phyloP scores from a whole-genome alignment of 208 protist species.

The Trypanosoma lewisi region DNA sequence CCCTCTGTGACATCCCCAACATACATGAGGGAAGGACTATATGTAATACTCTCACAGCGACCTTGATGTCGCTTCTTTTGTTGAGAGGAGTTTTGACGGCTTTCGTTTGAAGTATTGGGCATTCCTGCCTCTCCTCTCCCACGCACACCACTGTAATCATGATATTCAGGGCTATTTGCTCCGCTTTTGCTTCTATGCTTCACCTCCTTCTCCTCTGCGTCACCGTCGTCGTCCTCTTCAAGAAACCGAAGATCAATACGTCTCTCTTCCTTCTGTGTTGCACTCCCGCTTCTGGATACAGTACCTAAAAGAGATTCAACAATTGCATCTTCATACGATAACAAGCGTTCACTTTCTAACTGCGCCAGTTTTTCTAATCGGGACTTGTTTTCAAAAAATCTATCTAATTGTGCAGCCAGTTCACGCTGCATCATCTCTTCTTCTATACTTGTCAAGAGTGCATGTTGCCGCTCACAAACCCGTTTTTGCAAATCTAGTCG shows the following conservation, averaged over 20 bases:
- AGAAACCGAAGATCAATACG: slow-evolving; percentile 21
- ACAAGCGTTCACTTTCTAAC: background rate
- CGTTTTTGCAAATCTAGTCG: slow-evolving; percentile 28
- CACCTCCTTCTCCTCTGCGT: background rate
- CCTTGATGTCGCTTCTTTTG: slow-evolving; percentile 10
- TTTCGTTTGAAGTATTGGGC: background rate
- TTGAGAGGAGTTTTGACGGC: background rate
- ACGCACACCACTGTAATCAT: background rate
- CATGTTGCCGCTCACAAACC: slow-evolving; percentile 10
- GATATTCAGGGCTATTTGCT: no score
- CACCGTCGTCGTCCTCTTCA: slow-evolving; percentile 13
- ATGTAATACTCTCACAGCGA: slow-evolving; percentile 20
- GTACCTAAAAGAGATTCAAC: slow-evolving; percentile 15
- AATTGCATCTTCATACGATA: slow-evolving; percentile 23
- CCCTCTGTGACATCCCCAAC: slow-evolving; percentile 25
- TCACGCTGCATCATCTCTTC: slow-evolving; percentile 12
- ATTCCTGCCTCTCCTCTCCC: background rate
- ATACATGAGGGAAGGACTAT: slow-evolving; percentile 30
- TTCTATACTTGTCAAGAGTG: slow-evolving; percentile 9
- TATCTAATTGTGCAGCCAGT: slow-evolving; percentile 7
- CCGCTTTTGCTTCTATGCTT: background rate
- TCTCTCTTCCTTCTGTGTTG: slow-evolving; percentile 4
- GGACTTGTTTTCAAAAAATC: slow-evolving; percentile 11
- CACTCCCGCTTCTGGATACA: background rate
- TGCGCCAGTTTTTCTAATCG: slow-evolving; percentile 13